phyloP scores from a whole-genome alignment of 345 rosid species.

The Brassica cretica region DNA sequence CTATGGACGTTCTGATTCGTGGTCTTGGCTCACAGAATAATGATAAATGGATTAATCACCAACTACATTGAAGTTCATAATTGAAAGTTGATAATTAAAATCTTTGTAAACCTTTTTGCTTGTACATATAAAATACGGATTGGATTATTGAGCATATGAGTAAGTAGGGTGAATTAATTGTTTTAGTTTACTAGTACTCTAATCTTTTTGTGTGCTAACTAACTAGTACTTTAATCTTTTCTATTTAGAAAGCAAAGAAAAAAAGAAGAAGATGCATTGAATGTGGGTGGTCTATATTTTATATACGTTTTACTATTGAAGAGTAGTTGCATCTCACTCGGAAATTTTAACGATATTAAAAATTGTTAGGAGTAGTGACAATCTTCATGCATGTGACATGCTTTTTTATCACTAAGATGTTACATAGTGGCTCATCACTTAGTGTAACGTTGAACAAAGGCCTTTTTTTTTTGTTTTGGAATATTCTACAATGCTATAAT shows the following conservation, averaged over 20 bases:
- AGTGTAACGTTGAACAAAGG: not conserved
- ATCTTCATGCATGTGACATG: conserved; percentile 23
- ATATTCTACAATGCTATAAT: not conserved
- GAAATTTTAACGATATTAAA: conserved; percentile 8
- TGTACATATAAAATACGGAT: not conserved
- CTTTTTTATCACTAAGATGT: conserved; percentile 7
- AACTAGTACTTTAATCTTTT: not conserved
- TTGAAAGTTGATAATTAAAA: not conserved
- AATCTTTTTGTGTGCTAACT: not conserved
- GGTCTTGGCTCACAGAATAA: conserved; percentile 26
- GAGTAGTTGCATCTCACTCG: conserved; percentile 33
- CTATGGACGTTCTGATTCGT: conserved; percentile 14
- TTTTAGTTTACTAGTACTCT: conserved; percentile 12
- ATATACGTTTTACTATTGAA: conserved; percentile 3
- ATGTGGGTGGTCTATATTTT: conserved; percentile 20
- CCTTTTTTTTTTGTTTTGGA: not conserved
- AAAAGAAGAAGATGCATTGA: conserved; percentile 28
- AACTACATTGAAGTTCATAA: not conserved
- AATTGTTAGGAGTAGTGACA: conserved; percentile 6
- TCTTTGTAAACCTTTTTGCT: not conserved
- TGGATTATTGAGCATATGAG: conserved; percentile 29
- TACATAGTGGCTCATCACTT: conserved; percentile 23
- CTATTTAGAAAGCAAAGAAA: conserved; percentile 2
- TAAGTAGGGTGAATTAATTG: conserved; percentile 31
- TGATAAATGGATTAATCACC: not conserved